A percentile compares a stretch with the other conserved stretches of the same genome.
phyloP scores from a whole-genome alignment of 1,139 yeast genomes.

The Yamadazyma jaroonii region DNA sequence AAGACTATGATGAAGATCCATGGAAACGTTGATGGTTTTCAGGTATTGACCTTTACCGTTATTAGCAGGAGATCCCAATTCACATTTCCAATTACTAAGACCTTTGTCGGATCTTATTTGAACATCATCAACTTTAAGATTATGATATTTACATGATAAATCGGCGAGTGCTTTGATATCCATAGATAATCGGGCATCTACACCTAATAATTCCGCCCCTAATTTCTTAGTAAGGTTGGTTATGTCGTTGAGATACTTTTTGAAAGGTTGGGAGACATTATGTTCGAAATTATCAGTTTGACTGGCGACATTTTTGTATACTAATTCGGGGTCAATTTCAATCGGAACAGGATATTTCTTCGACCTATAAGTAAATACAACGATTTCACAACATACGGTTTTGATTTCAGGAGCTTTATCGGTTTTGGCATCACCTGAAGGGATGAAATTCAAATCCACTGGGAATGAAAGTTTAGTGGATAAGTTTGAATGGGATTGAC shows the following conservation, averaged over 20 bases:
- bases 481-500: conserved; percentile 11
- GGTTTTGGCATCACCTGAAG: conserved; percentile 10
- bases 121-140: conserved; percentile 19
- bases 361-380: conserved; percentile 37
- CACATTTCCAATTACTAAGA: conserved; percentile 4
- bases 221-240: conserved; percentile 27
- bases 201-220: conserved; percentile 30
- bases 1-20: conserved; percentile 24
- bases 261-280: conserved; percentile 32
- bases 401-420: conserved; percentile 29
- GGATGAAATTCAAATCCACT: conserved; percentile 30
- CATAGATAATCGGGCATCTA: conserved; percentile 37
- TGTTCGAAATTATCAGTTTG: conserved; percentile 33
- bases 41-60: conserved; percentile 4
- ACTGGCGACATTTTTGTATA: conserved; percentile 25
- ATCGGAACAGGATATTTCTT: conserved; percentile 39
- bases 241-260: conserved; percentile 26
- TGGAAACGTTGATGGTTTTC: conserved; percentile 20
- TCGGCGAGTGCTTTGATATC: conserved; percentile 39
- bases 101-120: conserved; percentile 7
- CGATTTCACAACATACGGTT: conserved; percentile 29
- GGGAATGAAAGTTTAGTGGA: conserved; percentile 31
- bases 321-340: conserved; percentile 41
- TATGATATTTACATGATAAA: conserved; percentile 31
- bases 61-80: neutral